Evolutionary conservation across 1,284 basidiomycete genomes (phyloP).

Genomic region (Ustilago nuda): DNA sequence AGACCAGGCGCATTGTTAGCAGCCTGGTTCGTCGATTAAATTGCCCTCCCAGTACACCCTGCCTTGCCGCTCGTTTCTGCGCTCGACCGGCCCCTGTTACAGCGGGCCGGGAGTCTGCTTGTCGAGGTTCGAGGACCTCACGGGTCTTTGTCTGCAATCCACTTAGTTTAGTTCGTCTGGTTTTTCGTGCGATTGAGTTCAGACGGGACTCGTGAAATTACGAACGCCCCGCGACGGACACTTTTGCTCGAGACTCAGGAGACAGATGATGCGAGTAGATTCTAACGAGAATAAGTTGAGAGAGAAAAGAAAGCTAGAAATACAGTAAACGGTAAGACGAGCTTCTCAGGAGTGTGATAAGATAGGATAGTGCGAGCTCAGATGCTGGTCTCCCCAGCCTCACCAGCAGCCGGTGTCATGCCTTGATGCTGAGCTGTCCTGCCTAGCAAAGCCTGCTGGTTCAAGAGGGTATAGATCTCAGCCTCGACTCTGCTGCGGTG

Average conservation of each 20-base stretch:
- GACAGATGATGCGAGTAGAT: background rate
- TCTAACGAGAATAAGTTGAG: background rate
- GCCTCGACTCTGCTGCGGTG: slow-evolving; percentile 48
- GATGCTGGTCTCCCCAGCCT: background rate
- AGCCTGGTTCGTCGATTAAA: too few species aligned
- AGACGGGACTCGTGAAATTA: too few species aligned
- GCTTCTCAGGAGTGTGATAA: background rate
- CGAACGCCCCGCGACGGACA: too few species aligned
- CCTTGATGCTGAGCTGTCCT: background rate
- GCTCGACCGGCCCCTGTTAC: too few species aligned
- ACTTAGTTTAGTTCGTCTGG: too few species aligned
- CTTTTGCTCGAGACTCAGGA: background rate
- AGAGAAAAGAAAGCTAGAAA: slow-evolving; percentile 1
- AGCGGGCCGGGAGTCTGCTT: too few species aligned
- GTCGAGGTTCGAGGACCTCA: too few species aligned
- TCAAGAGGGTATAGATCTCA: slow-evolving; percentile 54
- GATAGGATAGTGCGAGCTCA: background rate
- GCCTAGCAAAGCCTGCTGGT: slow-evolving; percentile 20
- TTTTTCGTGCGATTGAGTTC: too few species aligned
- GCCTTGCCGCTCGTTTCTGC: too few species aligned
- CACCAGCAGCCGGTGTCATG: background rate
- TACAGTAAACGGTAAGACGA: slow-evolving; percentile 1
- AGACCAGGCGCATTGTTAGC: too few species aligned
- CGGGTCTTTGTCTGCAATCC: too few species aligned
- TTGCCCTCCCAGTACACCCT: too few species aligned